Evolutionary conservation across 169 alveolate genomes (phyloP).

Genomic region (Cryptosporidium xiaoi): DNA sequence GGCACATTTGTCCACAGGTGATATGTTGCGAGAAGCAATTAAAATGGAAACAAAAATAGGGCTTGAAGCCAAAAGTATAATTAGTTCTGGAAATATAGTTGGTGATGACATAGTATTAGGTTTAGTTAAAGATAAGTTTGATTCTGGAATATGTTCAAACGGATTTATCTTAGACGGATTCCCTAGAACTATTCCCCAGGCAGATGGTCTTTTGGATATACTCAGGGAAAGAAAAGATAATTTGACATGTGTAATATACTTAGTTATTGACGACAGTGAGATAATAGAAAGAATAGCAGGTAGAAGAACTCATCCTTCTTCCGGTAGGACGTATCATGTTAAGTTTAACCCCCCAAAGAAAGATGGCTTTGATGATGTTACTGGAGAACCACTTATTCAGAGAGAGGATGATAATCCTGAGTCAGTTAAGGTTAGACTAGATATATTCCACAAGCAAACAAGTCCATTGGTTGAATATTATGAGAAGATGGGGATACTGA

Average conservation of each 20-base stretch:
- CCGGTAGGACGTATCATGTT: constrained; percentile 94
- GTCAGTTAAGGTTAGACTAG: constrained; percentile 82
- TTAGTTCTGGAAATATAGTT: constrained; percentile 92
- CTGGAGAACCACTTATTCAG: constrained; percentile 88
- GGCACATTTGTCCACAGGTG: constrained; percentile 92
- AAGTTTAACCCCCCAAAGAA: constrained; percentile 92
- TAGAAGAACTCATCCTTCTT: constrained; percentile 91
- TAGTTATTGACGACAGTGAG: constrained; percentile 89
- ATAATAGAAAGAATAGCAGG: constrained; percentile 91
- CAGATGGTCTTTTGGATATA: constrained; percentile 86
- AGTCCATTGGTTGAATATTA: constrained; percentile 85
- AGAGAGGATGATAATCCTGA: constrained; percentile 88
- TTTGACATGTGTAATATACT: constrained; percentile 86
- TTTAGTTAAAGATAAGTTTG: constrained; percentile 87
- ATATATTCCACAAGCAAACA: constrained; percentile 80
- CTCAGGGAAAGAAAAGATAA: constrained; percentile 77
- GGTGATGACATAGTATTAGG: constrained; percentile 91
- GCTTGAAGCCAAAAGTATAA: constrained; percentile 87
- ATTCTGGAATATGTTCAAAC: constrained; percentile 87
- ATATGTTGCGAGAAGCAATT: constrained; percentile 91
- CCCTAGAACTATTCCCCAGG: constrained; percentile 92
- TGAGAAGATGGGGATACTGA: constrained; percentile 79
- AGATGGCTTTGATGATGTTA: constrained; percentile 89
- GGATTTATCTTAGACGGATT: constrained; percentile 95
- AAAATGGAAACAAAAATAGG: constrained; percentile 90